A percentile compares a stretch with the other conserved stretches of the same genome.
These are phyloP conservation scores for Lojkania enalia DNA, from an alignment of 2,329 filamentous ascomycete species.

Conservation along the genomic window DNA sequence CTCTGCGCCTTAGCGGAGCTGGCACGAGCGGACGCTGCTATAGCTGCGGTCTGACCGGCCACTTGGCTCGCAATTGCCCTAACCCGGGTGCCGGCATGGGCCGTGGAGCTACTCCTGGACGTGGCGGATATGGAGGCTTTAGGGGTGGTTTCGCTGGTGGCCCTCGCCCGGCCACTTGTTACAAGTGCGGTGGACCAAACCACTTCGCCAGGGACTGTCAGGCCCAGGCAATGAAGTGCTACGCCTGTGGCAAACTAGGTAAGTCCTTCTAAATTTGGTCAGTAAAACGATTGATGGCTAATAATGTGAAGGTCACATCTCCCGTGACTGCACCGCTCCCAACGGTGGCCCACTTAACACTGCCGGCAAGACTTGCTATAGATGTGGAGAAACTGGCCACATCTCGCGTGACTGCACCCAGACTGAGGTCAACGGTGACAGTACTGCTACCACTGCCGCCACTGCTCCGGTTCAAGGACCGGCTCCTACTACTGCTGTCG, in stretches of 20 bases:
- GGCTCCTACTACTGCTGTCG: slow-evolving; percentile 47
- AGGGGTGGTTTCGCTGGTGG: slow-evolving; percentile 76
- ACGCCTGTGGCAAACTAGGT: slow-evolving; percentile 86
- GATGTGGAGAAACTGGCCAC: slow-evolving; percentile 92
- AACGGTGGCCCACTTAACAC: slow-evolving; percentile 96
- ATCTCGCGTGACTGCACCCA: slow-evolving; percentile 95
- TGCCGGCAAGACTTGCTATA: slow-evolving; percentile 97
- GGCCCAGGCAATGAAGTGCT: slow-evolving; percentile 98
- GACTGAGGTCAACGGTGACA: slow-evolving; percentile 59
- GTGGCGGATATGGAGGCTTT: slow-evolving; percentile 65
- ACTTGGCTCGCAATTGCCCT: slow-evolving; percentile 88
- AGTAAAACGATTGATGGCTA: slow-evolving; percentile 8
- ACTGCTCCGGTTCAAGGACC: slow-evolving; percentile 40
- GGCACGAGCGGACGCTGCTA: slow-evolving; percentile 89
- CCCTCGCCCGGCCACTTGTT: slow-evolving; percentile 67
- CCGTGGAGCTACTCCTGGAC: slow-evolving; percentile 68
- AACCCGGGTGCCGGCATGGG: slow-evolving; percentile 70
- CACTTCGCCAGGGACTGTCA: slow-evolving; percentile 99
- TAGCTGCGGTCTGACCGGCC: slow-evolving; percentile 89
- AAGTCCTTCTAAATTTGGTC: slow-evolving; percentile 2
- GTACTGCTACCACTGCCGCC: slow-evolving; percentile 37
- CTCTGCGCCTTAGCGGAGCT: slow-evolving; percentile 83
- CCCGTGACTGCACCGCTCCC: slow-evolving; percentile 90
- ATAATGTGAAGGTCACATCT: slow-evolving; percentile 71
- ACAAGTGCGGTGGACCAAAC: slow-evolving; percentile 82